A percentile compares a stretch with the other conserved stretches of the same genome.
These are phyloP conservation scores for Pyrrhoderma noxium DNA, from an alignment of 1,284 basidiomycete species.

Conservation along the genomic window DNA sequence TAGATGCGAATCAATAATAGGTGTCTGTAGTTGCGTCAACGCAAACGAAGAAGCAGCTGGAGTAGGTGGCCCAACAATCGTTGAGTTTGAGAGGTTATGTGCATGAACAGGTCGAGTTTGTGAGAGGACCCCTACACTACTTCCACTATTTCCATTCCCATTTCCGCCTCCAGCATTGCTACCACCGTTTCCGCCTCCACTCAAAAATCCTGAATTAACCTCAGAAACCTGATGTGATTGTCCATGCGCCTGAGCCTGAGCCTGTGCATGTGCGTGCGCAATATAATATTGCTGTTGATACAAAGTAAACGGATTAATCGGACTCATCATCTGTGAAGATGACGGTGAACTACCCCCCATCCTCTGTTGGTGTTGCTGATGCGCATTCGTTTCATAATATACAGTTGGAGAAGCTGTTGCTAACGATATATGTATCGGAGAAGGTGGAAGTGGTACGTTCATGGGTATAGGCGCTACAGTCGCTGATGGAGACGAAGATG, in stretches of 20 bases:
- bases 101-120: slow-evolving; percentile 21
- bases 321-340: not conserved
- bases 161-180: not conserved
- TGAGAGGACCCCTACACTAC: not conserved
- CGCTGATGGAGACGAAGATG: slow-evolving; percentile 18
- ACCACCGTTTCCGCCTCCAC: not conserved
- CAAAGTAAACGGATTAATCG: slow-evolving; percentile 13
- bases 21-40: slow-evolving; percentile 8
- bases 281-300: slow-evolving; percentile 17
- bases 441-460: slow-evolving; percentile 22
- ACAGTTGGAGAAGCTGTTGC: slow-evolving; percentile 15
- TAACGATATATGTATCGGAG: slow-evolving; percentile 11
- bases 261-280: slow-evolving; percentile 13
- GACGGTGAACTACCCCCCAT: not conserved
- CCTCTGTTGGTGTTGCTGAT: not conserved
- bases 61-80: slow-evolving; percentile 29
- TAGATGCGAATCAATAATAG: not conserved
- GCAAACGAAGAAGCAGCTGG: slow-evolving; percentile 22
- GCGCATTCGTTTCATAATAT: slow-evolving; percentile 16
- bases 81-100: slow-evolving; percentile 31
- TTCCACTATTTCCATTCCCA: not conserved
- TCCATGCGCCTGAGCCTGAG: slow-evolving; percentile 10
- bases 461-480: slow-evolving; percentile 22
- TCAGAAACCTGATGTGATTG: slow-evolving; percentile 7
- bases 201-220: not conserved